Evolutionary conservation across 2,329 filamentous ascomycete genomes (phyloP).

Genomic region (Phialophora chinensis): DNA sequence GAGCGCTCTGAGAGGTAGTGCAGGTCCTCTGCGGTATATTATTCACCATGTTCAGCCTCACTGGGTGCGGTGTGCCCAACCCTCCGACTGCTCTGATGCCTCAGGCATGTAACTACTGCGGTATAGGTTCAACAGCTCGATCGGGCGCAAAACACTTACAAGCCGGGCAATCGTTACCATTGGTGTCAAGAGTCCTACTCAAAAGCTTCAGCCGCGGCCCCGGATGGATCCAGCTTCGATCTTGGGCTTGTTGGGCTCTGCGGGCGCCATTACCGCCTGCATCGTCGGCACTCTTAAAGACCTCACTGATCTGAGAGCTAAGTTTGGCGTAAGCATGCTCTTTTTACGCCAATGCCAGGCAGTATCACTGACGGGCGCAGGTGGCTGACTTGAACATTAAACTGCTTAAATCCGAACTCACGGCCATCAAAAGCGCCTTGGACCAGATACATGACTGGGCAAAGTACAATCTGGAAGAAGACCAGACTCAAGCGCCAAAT

Average conservation of each 20-base stretch:
- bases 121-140: not conserved
- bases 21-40: not conserved
- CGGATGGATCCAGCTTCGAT: slow-evolving; percentile 11
- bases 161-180: not conserved
- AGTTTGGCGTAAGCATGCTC: slow-evolving; percentile 1
- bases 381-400: slow-evolving; percentile 1
- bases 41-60: slow-evolving; percentile 9
- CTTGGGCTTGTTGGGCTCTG: slow-evolving; percentile 2
- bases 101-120: not conserved
- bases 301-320: slow-evolving; percentile 6
- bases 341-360: not conserved
- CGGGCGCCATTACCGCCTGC: slow-evolving; percentile 4
- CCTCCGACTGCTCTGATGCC: not conserved
- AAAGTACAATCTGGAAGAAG: slow-evolving; percentile 11
- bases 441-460: slow-evolving; percentile 10
- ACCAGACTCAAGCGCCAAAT: slow-evolving; percentile 3
- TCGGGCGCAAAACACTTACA: not conserved
- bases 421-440: slow-evolving; percentile 9
- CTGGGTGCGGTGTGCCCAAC: not conserved
- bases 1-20: not conserved
- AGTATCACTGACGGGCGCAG: not conserved
- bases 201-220: not conserved
- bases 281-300: slow-evolving; percentile 9
- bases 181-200: not conserved
- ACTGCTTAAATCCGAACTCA: slow-evolving; percentile 8